Evolutionary conservation across 192 early-diverging fungal species (phyloP), one percentile per base, ranked within the genome.

Genomic region (Backusella psychrophila): DNA sequence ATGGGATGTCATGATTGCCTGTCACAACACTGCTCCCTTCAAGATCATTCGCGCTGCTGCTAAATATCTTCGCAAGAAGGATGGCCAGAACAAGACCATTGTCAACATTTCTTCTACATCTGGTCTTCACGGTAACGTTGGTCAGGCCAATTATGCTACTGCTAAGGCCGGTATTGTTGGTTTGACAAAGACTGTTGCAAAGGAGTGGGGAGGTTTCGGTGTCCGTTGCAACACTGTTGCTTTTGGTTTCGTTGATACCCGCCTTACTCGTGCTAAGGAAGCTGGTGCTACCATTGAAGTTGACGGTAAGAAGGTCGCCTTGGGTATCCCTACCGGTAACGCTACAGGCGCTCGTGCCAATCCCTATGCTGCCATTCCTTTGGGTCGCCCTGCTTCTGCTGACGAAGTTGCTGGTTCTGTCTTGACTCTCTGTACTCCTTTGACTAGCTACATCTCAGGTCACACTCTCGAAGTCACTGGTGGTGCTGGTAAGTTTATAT

Each of bases 151-250:
- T 88, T 99, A 99, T 86, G 87, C 91, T 21, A 89, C 96, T 33
- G 96, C 96, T 71, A 98, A 98, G 89, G 95, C 96, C 53, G 96
- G 94, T 75, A 88, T 94, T 77, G 89, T 96, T 80, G 96, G 96
- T 36, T 85, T 98, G 69, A 94, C 92, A 85, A 96, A 95, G 91
- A 95, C 95, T 23, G 87, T 98, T 78, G 96, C 96, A 46, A 89
- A 90, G 84, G 89, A 90, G 75, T 90, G 89, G 89, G 89, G 89
- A 41, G 75, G 72, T n/a, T 88, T 90, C 36, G 88, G 88, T 76
- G 89, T 90, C 59, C 87, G 89, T 21, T 82, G 79, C 79, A 90
- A 90, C 83, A 83, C 89, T 59, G 87, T 90, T 66, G 89, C 89
- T 1, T 90, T 89, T 76, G 89, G 89, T 34, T 85, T 84, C 71